Evolutionary conservation across 2,329 filamentous ascomycete genomes (phyloP).

Genomic region (Microdochium nivale): DNA sequence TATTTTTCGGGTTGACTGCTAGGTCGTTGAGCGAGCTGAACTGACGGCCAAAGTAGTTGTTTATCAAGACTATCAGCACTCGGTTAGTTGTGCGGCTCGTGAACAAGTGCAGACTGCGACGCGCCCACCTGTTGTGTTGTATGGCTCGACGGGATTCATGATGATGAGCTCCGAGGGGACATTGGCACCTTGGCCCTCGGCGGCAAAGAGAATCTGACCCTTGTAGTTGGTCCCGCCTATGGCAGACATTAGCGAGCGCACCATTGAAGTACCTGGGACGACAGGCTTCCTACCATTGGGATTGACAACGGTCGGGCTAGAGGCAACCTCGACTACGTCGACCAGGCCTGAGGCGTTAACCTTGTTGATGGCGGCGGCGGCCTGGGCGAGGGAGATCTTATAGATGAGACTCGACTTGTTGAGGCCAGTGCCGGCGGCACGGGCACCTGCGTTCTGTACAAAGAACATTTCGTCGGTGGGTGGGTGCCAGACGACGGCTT

Average conservation of each 20-base stretch:
- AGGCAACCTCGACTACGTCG: constrained; percentile 25
- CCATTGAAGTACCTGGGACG: neutral
- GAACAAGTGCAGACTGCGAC: neutral
- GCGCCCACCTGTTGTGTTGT: constrained; percentile 31
- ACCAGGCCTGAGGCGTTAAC: constrained; percentile 24
- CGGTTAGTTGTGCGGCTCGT: neutral
- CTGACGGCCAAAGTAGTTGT: constrained; percentile 44
- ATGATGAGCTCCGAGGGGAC: constrained; percentile 23
- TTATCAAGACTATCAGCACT: constrained; percentile 31
- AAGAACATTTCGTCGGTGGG: constrained; percentile 39
- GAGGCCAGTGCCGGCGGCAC: constrained; percentile 33
- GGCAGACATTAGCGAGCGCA: neutral
- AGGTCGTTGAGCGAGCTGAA: constrained; percentile 51
- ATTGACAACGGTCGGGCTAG: constrained; percentile 30
- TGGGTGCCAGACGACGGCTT: constrained; percentile 37
- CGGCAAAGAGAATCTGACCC: constrained; percentile 33
- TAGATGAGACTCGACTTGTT: constrained; percentile 35
- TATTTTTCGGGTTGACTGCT: constrained; percentile 35
- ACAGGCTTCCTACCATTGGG: constrained; percentile 27
- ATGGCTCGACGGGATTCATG: constrained; percentile 28
- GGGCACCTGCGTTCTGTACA: constrained; percentile 34
- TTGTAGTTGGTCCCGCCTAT: constrained; percentile 36
- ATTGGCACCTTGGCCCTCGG: constrained; percentile 32
- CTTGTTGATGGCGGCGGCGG: constrained; percentile 21
- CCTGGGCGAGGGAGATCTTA: constrained; percentile 32